These are phyloP conservation scores for Tuber melanosporum DNA, from an alignment of 495 filamentous ascomycete genomes.

Conservation along the genomic window DNA sequence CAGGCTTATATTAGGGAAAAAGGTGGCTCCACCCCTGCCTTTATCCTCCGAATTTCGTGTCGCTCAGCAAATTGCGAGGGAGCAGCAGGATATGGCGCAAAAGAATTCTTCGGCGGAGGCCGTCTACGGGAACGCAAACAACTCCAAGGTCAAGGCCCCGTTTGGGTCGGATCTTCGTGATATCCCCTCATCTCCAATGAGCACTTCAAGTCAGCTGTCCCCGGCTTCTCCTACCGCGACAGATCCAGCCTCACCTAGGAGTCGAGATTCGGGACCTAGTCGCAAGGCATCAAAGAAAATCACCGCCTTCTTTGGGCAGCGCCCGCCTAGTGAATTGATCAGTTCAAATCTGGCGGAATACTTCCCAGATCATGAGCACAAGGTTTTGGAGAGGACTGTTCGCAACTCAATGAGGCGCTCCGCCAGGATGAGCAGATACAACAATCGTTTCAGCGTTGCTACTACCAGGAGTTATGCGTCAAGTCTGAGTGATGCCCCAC, in stretches of 20 bases:
- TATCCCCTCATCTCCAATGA: constrained; percentile 24
- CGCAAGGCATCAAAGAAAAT: constrained; percentile 40
- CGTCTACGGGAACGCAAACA: constrained; percentile 30
- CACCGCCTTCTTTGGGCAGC: constrained; percentile 68
- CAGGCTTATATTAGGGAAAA: constrained; percentile 68
- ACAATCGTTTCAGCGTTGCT: constrained; percentile 84
- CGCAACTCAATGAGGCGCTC: constrained; percentile 85
- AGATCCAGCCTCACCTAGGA: constrained; percentile 28
- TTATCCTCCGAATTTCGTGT: constrained; percentile 34
- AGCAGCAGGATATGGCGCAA: constrained; percentile 34
- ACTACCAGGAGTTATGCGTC: constrained; percentile 91
- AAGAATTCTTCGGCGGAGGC: constrained; percentile 23
- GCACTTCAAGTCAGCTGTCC: constrained; percentile 23
- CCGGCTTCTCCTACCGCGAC: constrained; percentile 24
- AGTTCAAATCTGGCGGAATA: constrained; percentile 91
- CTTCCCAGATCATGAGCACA: constrained; percentile 88
- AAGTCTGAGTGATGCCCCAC: constrained; percentile 78
- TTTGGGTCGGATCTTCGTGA: constrained; percentile 31
- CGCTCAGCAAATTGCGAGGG: constrained; percentile 41
- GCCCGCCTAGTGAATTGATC: constrained; percentile 94
- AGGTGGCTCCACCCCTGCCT: constrained; percentile 35
- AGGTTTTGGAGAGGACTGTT: constrained; percentile 89
- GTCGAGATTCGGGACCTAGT: constrained; percentile 21
- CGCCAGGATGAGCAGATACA: constrained; percentile 78
- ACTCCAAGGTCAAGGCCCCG: constrained; percentile 31